Percentiles rank a stretch among this genome's conserved stretches.
Evolutionary conservation across 2,329 filamentous ascomycete species (phyloP).

Genomic region (Talaromyces sp.): DNA sequence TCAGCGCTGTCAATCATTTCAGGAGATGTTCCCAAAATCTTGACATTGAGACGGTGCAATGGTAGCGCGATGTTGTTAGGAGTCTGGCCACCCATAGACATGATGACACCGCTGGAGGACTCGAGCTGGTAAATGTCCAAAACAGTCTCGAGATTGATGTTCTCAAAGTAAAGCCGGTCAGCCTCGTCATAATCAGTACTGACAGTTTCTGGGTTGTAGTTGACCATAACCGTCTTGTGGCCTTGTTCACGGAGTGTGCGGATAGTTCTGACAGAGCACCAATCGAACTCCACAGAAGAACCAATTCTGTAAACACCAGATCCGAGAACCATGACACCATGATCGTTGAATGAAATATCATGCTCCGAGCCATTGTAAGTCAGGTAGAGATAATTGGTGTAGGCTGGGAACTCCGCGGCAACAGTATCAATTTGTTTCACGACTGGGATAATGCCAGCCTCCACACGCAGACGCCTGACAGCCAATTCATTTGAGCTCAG

Average conservation of each 20-base stretch:
- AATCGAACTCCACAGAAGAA: conserved; percentile 97
- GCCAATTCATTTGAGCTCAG: conserved; percentile 92
- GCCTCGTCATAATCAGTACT: conserved; percentile 91
- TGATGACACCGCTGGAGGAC: conserved; percentile 74
- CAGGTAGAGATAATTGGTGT: conserved; percentile 92
- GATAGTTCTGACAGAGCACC: conserved; percentile 94
- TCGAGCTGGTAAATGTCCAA: conserved; percentile 93
- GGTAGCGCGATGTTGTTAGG: conserved; percentile 96
- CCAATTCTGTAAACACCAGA: conserved; percentile 97
- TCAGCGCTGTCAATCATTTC: conserved; percentile 99
- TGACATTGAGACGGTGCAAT: conserved; percentile 82
- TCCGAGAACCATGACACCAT: conserved; percentile 92
- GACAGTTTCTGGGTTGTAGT: conserved; percentile 88
- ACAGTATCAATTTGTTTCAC: conserved; percentile 99
- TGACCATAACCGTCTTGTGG: conserved; percentile 95
- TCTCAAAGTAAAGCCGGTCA: conserved; percentile 93
- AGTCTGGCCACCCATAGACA: conserved; percentile 95
- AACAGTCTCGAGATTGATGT: conserved; percentile 84
- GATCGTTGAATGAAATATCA: conserved; percentile 79
- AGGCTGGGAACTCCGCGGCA: conserved; percentile 90
- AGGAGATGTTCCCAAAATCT: conserved; percentile 89
- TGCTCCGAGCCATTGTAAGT: conserved; percentile 90
- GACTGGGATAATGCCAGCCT: conserved; percentile 78
- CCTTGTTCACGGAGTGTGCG: conserved; percentile 79
- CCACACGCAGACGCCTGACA: conserved; percentile 76